phyloP scores from a whole-genome alignment of 805 yeast species.

The Candida succiphila region DNA sequence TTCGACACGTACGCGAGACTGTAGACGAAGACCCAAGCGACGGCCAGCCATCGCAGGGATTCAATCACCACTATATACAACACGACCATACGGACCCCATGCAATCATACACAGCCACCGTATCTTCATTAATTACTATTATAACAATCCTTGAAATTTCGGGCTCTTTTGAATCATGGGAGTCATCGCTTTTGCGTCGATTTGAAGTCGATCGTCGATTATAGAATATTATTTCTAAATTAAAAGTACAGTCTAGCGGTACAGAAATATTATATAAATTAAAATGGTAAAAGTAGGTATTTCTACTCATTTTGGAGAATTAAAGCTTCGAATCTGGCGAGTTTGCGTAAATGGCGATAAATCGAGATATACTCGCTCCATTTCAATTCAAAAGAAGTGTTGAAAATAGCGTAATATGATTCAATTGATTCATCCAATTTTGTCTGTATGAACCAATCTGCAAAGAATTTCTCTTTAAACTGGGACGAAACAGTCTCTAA shows the following conservation, averaged over 20 bases:
- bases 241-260: too few species aligned
- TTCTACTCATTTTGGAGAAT: too few species aligned
- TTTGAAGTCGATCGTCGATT: too few species aligned
- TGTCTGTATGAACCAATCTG: constrained; percentile 3
- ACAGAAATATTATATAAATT: too few species aligned
- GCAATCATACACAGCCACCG: too few species aligned
- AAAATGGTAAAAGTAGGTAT: too few species aligned
- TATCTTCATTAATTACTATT: too few species aligned
- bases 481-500: too few species aligned
- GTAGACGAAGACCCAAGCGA: not conserved
- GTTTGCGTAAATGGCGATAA: not conserved
- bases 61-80: not conserved
- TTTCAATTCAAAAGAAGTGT: constrained; percentile 9
- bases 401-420: constrained; percentile 8
- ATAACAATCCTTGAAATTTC: too few species aligned
- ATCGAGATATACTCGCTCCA: not conserved
- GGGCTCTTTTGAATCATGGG: constrained; percentile 1
- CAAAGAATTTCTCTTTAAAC: constrained; percentile 8
- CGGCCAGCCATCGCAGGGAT: too few species aligned
- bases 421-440: constrained; percentile 4
- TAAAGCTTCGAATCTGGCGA: not conserved
- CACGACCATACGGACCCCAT: too few species aligned
- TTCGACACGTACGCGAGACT: not conserved
- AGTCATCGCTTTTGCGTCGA: not conserved
- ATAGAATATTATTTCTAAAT: too few species aligned